These are phyloP conservation scores for Baorangia bicolor DNA, from an alignment of 768 basidiomycete genomes.

Conservation along the genomic window DNA sequence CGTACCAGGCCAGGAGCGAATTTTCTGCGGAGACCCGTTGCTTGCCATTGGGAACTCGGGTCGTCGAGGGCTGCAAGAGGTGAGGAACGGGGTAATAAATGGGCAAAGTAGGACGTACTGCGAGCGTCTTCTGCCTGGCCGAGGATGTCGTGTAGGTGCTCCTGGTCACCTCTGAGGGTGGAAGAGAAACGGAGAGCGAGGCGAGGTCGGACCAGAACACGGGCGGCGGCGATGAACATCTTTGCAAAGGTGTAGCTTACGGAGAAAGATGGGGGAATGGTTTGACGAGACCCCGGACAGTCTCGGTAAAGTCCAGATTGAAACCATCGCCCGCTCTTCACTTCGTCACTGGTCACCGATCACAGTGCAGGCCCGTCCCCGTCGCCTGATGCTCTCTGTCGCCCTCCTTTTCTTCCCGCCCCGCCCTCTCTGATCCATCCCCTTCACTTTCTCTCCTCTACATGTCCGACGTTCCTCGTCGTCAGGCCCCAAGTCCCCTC, in stretches of 20 bases:
- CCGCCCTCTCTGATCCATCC: constrained; percentile 11
- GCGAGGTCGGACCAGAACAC: constrained; percentile 11
- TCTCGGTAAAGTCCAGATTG: constrained; percentile 6
- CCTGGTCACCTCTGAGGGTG: constrained; percentile 24
- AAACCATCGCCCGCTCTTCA: constrained; percentile 14
- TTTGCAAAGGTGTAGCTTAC: background rate
- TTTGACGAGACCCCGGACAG: constrained; percentile 19
- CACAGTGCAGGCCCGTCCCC: constrained; percentile 6
- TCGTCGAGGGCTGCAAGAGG: constrained; percentile 5
- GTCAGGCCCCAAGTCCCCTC: constrained; percentile 70
- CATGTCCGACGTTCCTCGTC: constrained; percentile 43
- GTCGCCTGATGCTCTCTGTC: constrained; percentile 21
- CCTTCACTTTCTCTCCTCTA: background rate
- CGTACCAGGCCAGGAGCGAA: constrained; percentile 26
- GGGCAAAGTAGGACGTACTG: background rate
- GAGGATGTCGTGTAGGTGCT: constrained; percentile 24
- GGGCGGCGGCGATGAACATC: constrained; percentile 18
- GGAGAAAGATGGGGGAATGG: background rate
- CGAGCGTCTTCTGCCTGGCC: constrained; percentile 24
- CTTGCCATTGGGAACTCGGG: constrained; percentile 17
- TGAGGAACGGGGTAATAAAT: background rate
- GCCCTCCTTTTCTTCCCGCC: constrained; percentile 4
- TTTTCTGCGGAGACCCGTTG: constrained; percentile 27
- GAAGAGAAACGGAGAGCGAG: constrained; percentile 8
- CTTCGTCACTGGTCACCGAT: constrained; percentile 20